These are phyloP conservation scores for Leptographium galeiforme DNA, from an alignment of 2,329 filamentous ascomycete genomes.

Conservation along the genomic window DNA sequence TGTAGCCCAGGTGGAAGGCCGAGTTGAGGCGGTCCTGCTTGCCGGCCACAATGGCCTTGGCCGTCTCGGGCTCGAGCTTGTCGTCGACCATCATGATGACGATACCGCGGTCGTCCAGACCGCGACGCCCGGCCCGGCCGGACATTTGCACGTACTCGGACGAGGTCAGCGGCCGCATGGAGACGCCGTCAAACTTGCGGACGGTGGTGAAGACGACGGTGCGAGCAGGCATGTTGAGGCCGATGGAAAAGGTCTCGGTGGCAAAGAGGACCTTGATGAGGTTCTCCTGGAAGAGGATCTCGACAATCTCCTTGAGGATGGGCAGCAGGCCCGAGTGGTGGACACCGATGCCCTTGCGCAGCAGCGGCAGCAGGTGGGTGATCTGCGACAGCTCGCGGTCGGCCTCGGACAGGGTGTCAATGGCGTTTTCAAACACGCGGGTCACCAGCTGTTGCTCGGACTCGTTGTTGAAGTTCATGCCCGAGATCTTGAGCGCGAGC, in stretches of 20 bases:
- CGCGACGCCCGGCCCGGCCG: slow-evolving; percentile 87
- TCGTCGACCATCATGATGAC: slow-evolving; percentile 99
- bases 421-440: slow-evolving; percentile 87
- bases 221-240: slow-evolving; percentile 97
- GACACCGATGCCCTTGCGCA: slow-evolving; percentile 87
- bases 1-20: slow-evolving; percentile 94
- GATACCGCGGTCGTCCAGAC: slow-evolving; percentile 92
- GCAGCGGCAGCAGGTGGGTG: slow-evolving; percentile 71
- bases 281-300: slow-evolving; percentile 96
- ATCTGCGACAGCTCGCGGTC: slow-evolving; percentile 86
- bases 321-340: slow-evolving; percentile 93
- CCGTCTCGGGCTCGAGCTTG: slow-evolving; percentile 87
- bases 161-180: slow-evolving; percentile 71
- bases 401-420: slow-evolving; percentile 83
- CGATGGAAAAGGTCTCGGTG: slow-evolving; percentile 97
- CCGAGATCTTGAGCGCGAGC: slow-evolving; percentile 74
- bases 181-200: slow-evolving; percentile 81
- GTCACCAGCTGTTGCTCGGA: slow-evolving; percentile 89
- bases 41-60: slow-evolving; percentile 88
- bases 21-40: slow-evolving; percentile 96
- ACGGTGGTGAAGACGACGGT: slow-evolving; percentile 98
- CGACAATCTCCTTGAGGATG: slow-evolving; percentile 95
- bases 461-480: slow-evolving; percentile 87
- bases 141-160: slow-evolving; percentile 99
- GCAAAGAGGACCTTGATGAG: slow-evolving; percentile 96